Percentiles rank a stretch among this genome's conserved stretches.
phyloP scores from a whole-genome alignment of 2,329 filamentous ascomycete species.

The Trichophyton simii region DNA sequence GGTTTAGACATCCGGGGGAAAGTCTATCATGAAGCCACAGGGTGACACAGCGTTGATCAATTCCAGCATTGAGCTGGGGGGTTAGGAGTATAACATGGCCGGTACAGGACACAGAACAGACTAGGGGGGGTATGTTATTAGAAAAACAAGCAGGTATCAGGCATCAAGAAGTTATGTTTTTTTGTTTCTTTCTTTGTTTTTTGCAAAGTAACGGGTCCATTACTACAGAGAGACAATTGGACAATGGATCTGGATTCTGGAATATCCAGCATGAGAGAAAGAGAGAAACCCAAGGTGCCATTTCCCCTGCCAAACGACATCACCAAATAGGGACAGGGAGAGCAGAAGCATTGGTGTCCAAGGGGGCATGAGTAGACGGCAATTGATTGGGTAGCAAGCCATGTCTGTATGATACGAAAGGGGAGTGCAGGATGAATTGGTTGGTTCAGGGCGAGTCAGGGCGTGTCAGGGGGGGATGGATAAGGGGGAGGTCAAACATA shows the following conservation, averaged over 20 bases:
- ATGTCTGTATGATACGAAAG: neutral
- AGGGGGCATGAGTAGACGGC: neutral
- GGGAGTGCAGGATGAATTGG: neutral
- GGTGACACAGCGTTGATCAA: neutral
- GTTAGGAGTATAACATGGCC: neutral
- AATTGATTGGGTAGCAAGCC: neutral
- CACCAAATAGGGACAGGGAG: neutral
- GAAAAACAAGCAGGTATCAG: neutral
- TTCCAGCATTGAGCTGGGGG: neutral
- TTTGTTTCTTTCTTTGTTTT: no score
- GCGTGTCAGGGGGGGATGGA: neutral
- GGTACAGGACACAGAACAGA: neutral
- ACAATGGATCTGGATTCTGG: neutral
- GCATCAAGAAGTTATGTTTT: neutral
- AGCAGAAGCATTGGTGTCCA: neutral
- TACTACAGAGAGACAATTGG: neutral
- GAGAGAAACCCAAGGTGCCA: neutral
- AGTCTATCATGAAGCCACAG: neutral
- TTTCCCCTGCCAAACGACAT: neutral
- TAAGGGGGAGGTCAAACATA: constrained; percentile 40
- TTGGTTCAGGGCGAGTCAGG: no score
- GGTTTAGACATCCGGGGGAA: neutral
- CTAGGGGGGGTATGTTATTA: neutral
- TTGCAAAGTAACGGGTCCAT: neutral
- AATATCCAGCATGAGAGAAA: neutral